Percentiles rank a stretch among this genome's conserved stretches.
Conservation (phyloP, 2,329 filamentous ascomycete genomes). For the Trichoderma koningii region DNA sequence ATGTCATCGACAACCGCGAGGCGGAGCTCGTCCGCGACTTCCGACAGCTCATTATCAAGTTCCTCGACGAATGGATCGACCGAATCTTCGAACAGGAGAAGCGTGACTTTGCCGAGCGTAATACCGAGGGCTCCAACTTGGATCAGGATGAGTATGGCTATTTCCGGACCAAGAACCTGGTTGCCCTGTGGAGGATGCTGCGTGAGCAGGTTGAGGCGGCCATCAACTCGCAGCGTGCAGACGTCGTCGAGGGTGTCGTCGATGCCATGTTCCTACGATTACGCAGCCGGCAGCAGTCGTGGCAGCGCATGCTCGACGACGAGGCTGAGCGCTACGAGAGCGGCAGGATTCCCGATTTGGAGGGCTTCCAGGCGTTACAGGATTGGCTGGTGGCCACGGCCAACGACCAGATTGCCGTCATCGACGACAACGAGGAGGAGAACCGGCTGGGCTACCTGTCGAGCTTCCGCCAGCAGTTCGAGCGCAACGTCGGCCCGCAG, state of each 20-base stretch:
- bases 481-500: slow-evolving; percentile 74
- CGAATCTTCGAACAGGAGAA: slow-evolving; percentile 83
- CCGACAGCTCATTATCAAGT: slow-evolving; percentile 90
- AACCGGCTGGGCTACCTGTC: slow-evolving; percentile 79
- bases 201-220: slow-evolving; percentile 88
- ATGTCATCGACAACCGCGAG: slow-evolving; percentile 88
- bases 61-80: slow-evolving; percentile 97
- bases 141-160: slow-evolving; percentile 87
- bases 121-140: slow-evolving; percentile 71
- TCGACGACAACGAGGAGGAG: slow-evolving; percentile 84
- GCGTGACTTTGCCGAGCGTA: slow-evolving; percentile 77
- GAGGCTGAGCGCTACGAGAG: slow-evolving; percentile 75
- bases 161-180: slow-evolving; percentile 87
- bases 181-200: slow-evolving; percentile 97
- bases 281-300: slow-evolving; percentile 77
- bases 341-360: slow-evolving; percentile 55
- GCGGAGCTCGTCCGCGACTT: slow-evolving; percentile 91
- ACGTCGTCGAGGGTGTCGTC: slow-evolving; percentile 92
- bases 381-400: slow-evolving; percentile 97
- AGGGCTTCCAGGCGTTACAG: slow-evolving; percentile 76
- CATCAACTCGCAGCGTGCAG: slow-evolving; percentile 78
- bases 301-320: slow-evolving; percentile 85
- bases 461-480: slow-evolving; percentile 81
- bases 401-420: slow-evolving; percentile 98
- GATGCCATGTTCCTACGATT: slow-evolving; percentile 93